Base-by-base conservation (phyloP, 164 flowering plant species). In the Vitis riparia region DNA sequence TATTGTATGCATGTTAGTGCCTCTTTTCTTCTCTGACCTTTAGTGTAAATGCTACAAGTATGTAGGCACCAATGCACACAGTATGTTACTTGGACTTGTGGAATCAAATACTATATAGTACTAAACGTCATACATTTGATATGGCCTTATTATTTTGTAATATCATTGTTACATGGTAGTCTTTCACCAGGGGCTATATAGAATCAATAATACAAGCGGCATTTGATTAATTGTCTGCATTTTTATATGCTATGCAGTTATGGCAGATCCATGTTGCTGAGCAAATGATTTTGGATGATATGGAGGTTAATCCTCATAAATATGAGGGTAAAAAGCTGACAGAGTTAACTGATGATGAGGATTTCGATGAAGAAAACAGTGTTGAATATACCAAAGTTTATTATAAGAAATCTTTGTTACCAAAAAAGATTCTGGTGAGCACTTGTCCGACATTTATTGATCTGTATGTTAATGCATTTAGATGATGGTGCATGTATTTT, bases 221-320 rank as follows among this genome's bases (percentile, higher is more conserved):
- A 5, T 37, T 37, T 37, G 44, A 6, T 37, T 37, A 37, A 37
- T 37, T 6, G 6, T 37, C 44, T 12, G 27, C 63, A 58, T 47
- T 37, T 71, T 74, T 67, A 23, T 53, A 51, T 68, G 53, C 50
- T 75, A 11, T 79, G 79, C 93, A 95, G 99, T 74, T 95, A 78
- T 95, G 99, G 99, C 94, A 93, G 78, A 78, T 95, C 62, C 91
- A 93, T 84, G 87, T 78, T 71, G 90, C 99, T 62, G 99, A 95
- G 81, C 99, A 95, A 78, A 84, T 93, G 94, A 85, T 90, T 74
- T 56, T 95, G 80, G 97, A 90, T 84, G 98, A 95, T 74, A 77
- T 86, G 77, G 97, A 89, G 76, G 75, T 73, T 16, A 91, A 93
- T 80, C 99, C 99, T 75, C 92, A 91, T 17, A 91, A 90, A 69